phyloP scores from a whole-genome alignment of 1,284 basidiomycete genomes.

The Naganishia albida region DNA sequence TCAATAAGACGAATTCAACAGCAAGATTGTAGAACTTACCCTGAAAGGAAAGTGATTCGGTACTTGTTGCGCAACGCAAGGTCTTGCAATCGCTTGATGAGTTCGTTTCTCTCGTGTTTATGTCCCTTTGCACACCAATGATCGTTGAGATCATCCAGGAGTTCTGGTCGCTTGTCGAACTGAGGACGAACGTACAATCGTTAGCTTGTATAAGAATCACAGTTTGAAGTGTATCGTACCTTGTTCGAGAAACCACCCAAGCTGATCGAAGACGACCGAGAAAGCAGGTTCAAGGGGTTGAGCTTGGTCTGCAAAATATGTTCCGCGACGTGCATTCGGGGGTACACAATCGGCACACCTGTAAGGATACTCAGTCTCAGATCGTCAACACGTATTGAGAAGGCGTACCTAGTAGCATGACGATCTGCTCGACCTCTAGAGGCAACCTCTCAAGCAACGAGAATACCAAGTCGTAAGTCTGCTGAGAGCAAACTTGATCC shows the following conservation, averaged over 20 bases:
- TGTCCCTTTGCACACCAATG: slow-evolving; percentile 83
- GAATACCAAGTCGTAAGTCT: slow-evolving; percentile 74
- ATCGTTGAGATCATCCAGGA: slow-evolving; percentile 92
- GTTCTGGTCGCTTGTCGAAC: slow-evolving; percentile 86
- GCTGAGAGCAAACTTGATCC: slow-evolving; percentile 71
- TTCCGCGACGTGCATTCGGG: slow-evolving; percentile 83
- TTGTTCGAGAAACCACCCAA: slow-evolving; percentile 79
- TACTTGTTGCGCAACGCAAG: slow-evolving; percentile 64
- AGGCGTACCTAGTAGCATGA: slow-evolving; percentile 70
- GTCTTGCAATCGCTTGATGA: slow-evolving; percentile 75
- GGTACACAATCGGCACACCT: slow-evolving; percentile 74
- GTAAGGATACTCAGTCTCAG: background rate
- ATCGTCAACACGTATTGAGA: background rate
- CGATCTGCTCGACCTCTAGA: slow-evolving; percentile 69
- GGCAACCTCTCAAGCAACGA: slow-evolving; percentile 63
- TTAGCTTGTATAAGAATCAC: background rate
- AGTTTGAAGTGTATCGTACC: slow-evolving; percentile 10
- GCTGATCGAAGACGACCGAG: slow-evolving; percentile 62
- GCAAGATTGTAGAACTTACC: no score
- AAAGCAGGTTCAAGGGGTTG: slow-evolving; percentile 76
- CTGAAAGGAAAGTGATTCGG: slow-evolving; percentile 80
- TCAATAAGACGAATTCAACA: background rate
- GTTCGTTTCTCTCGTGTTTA: slow-evolving; percentile 89
- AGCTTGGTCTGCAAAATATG: slow-evolving; percentile 70
- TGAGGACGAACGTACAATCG: slow-evolving; percentile 52